Evolutionary conservation across 495 filamentous ascomycete species (phyloP).

Genomic region (Neurospora africana): DNA sequence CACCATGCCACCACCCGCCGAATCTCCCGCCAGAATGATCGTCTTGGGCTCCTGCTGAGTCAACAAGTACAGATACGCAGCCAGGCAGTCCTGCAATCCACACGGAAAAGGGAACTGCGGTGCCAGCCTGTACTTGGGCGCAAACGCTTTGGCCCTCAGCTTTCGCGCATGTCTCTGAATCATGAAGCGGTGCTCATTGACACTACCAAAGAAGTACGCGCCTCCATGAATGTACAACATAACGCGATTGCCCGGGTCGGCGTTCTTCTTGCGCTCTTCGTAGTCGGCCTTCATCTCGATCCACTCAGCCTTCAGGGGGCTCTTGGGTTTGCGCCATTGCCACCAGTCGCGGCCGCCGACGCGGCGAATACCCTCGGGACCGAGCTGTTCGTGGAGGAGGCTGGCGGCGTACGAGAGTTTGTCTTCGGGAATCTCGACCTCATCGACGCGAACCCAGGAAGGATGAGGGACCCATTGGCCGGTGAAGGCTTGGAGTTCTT

Average conservation of each 20-base stretch:
- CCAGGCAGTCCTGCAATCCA: conserved; percentile 76
- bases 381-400: conserved; percentile 57
- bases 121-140: conserved; percentile 77
- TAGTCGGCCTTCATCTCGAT: conserved; percentile 88
- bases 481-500: conserved; percentile 86
- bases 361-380: conserved; percentile 56
- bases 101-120: conserved; percentile 96
- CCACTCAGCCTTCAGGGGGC: conserved; percentile 73
- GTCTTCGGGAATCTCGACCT: conserved; percentile 55
- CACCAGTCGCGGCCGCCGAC: conserved; percentile 86
- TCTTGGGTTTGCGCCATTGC: conserved; percentile 67
- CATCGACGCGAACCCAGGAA: conserved; percentile 72
- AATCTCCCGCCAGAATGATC: conserved; percentile 77
- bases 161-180: conserved; percentile 92
- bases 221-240: conserved; percentile 91
- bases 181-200: conserved; percentile 93
- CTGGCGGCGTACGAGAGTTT: conserved; percentile 51
- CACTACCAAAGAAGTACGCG: conserved; percentile 66
- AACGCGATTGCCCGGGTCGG: conserved; percentile 53
- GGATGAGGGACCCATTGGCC: conserved; percentile 81
- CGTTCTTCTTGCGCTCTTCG: conserved; percentile 50
- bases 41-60: conserved; percentile 61
- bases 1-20: conserved; percentile 82
- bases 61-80: conserved; percentile 75
- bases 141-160: conserved; percentile 77